These are phyloP conservation scores for Funneliformis caledonium DNA, from an alignment of 371 early-diverging fungal genomes.

Conservation along the genomic window DNA sequence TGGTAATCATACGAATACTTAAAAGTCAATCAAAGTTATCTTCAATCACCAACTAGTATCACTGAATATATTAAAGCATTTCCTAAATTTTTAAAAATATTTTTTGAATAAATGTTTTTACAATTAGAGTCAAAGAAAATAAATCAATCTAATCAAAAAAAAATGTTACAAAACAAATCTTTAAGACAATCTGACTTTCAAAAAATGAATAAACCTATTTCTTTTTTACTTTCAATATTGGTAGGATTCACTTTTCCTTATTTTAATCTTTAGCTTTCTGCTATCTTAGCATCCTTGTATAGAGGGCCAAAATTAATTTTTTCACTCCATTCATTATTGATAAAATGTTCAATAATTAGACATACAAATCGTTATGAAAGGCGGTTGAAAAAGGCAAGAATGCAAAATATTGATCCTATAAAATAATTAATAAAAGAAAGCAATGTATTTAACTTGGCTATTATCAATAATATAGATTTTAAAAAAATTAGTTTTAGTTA, in stretches of 20 bases:
- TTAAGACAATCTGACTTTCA: too few species aligned
- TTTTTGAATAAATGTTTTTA: constrained; percentile 11
- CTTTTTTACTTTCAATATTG: too few species aligned
- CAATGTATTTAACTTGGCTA: background rate
- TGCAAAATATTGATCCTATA: background rate
- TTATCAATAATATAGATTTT: too few species aligned
- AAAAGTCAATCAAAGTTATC: background rate
- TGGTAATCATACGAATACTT: background rate
- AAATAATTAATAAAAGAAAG: background rate
- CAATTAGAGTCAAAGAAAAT: constrained; percentile 15
- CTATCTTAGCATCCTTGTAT: background rate
- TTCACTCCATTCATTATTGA: background rate
- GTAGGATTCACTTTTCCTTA: too few species aligned
- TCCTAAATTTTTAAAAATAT: background rate
- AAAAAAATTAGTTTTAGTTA: too few species aligned
- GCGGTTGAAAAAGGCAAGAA: too few species aligned
- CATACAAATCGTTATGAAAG: too few species aligned
- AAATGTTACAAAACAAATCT: background rate
- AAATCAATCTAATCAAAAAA: background rate
- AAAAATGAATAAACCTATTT: too few species aligned
- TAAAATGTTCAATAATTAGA: too few species aligned
- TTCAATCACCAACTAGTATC: background rate
- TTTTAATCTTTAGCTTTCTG: too few species aligned
- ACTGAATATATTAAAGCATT: background rate
- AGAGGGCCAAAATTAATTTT: background rate